These are phyloP conservation scores for Clohesyomyces aquaticus DNA, from an alignment of 495 filamentous ascomycete genomes.

Conservation along the genomic window DNA sequence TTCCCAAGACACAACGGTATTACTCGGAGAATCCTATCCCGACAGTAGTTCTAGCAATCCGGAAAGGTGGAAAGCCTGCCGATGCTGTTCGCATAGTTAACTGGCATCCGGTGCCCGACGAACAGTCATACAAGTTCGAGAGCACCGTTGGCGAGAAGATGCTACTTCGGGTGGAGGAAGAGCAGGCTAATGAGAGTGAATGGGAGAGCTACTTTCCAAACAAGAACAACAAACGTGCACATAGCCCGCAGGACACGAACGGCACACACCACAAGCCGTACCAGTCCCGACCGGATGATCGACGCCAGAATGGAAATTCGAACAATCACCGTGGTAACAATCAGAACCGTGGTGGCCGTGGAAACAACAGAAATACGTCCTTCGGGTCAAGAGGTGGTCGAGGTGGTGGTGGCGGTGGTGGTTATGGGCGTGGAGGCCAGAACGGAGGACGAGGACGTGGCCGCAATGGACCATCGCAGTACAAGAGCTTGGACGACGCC, in stretches of 20 bases:
- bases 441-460: slow-evolving; percentile 33
- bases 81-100: slow-evolving; percentile 82
- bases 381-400: slow-evolving; percentile 29
- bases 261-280: slow-evolving; percentile 7
- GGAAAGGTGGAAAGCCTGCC: slow-evolving; percentile 69
- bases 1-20: slow-evolving; percentile 63
- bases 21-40: slow-evolving; percentile 70
- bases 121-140: slow-evolving; percentile 70
- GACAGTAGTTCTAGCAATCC: slow-evolving; percentile 48
- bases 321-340: slow-evolving; percentile 36
- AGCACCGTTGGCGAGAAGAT: slow-evolving; percentile 86
- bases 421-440: slow-evolving; percentile 25
- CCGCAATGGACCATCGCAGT: slow-evolving; percentile 23
- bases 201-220: slow-evolving; percentile 62
- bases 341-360: slow-evolving; percentile 23
- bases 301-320: slow-evolving; percentile 7
- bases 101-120: slow-evolving; percentile 76
- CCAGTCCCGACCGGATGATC: slow-evolving; percentile 17
- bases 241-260: slow-evolving; percentile 52
- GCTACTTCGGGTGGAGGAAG: slow-evolving; percentile 75
- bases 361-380: slow-evolving; percentile 10
- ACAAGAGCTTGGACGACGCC: slow-evolving; percentile 41
- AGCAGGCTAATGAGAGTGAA: slow-evolving; percentile 59
- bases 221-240: slow-evolving; percentile 56
- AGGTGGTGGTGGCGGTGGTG: slow-evolving; percentile 21